Evolutionary conservation across 495 filamentous ascomycete genomes (phyloP), one percentile per base, ranked within the genome.

Genomic region (Penicillium salamii): DNA sequence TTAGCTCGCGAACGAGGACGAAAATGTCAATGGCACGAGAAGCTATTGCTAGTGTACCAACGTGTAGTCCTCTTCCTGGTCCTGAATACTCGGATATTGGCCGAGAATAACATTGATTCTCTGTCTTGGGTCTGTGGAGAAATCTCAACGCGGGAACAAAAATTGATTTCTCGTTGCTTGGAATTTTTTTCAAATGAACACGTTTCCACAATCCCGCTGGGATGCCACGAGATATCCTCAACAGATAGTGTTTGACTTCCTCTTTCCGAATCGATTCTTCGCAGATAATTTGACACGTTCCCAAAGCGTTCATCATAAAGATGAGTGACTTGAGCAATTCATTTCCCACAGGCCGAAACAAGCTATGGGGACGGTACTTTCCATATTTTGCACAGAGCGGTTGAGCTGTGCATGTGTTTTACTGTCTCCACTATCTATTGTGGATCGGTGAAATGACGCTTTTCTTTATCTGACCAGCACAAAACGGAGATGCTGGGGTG

Each of bases 121-220:
- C 38, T n/a, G 38, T 36, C 34, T 36, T 36, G n/a, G n/a, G 34
- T 36, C 34, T 36, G 34, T 36, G 34, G 34, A 36, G 34, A 36
- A 17, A 17, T 36, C 34, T 36, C 14, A 36, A 18, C 34, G 18
- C 14, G 34, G 34, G 8, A 14, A 15, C 34, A 8, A 15, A 36
- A 15, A 17, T 15, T 9, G 24, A 9, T 28, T 28, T 28, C 24
- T 28, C 24, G 24, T 28, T 5, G 17, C 15, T 37, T 37, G 14
- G 21, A 41, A 7, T 14, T 41, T 26, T 41, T 5, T 24, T 12
- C 21, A 41, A 26, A 28, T 15, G 23, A 26, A 41, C 23, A 26
- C n/a, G 11, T n/a, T 28, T 26, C 11, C 23, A 26, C 21, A 41
- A 28, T 20, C 23, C 15, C 14, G 19, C 9, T 37, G 13, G 34